Percentiles rank a stretch among this genome's conserved stretches.
Evolutionary conservation across 805 yeast species (phyloP).

Genomic region (Priceomyces carsonii): DNA sequence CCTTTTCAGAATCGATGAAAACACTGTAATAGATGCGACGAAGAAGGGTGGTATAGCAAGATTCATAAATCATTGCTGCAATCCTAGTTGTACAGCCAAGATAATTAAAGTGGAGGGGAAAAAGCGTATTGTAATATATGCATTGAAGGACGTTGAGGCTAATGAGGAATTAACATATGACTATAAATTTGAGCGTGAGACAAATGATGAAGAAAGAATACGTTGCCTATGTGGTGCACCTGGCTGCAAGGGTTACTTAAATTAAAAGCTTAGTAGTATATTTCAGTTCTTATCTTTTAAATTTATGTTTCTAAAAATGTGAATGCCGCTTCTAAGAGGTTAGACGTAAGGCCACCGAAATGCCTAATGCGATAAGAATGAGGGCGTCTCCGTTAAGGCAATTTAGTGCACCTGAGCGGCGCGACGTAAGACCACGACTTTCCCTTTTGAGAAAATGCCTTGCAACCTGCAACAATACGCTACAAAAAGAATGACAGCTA

Average conservation of each 20-base stretch:
- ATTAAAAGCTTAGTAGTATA: conserved; percentile 39
- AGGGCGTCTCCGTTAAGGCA: too few relatives aligned
- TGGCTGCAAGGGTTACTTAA: conserved; percentile 89
- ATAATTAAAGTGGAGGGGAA: conserved; percentile 93
- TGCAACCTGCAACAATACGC: too few relatives aligned
- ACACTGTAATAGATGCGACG: conserved; percentile 95
- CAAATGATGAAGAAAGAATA: conserved; percentile 82
- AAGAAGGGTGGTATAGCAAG: conserved; percentile 97
- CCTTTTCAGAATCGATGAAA: conserved; percentile 88
- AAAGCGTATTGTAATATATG: conserved; percentile 92
- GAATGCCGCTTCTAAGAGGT: too few relatives aligned
- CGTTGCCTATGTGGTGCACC: conserved; percentile 95
- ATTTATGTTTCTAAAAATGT: too few relatives aligned
- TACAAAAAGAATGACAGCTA: too few relatives aligned
- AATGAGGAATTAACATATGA: conserved; percentile 95
- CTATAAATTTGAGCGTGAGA: conserved; percentile 91
- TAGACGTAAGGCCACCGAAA: too few relatives aligned
- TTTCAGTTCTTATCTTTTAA: too few relatives aligned
- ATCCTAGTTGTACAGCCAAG: conserved; percentile 96
- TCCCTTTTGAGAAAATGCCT: too few relatives aligned
- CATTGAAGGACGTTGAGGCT: conserved; percentile 81
- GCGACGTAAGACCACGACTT: too few relatives aligned
- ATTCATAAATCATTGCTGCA: conserved; percentile 95
- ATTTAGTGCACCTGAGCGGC: too few relatives aligned
- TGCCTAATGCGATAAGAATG: too few relatives aligned